Base-by-base conservation (phyloP, 305 asterid species). In the Ajuga reptans region DNA sequence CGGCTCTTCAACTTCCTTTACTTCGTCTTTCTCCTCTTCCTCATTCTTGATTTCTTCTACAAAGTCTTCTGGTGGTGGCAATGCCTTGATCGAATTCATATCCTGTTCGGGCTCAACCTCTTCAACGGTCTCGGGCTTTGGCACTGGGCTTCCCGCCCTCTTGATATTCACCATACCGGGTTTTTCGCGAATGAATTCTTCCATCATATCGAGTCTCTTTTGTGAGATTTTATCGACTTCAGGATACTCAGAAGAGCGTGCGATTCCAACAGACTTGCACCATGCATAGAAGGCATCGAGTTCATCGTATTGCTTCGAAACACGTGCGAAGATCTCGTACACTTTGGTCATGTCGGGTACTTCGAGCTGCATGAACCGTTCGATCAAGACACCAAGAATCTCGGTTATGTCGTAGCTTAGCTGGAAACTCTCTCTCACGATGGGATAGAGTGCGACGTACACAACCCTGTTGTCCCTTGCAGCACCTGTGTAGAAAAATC, bases 251-350 rank as follows among this genome's bases (percentile, higher is more conserved):
- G 97, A 82, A 3, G 87, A 33, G 0, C 96, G 90, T 0, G 85
- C 87, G 3, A 94, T 69, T 27, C 96, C 97, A 0, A 72, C 82
- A 2, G 79, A 39, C 77, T 83, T 91, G 66, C 85, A 75, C 99
- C 99, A 94, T 0, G 64, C 49, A 56, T 91, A 86, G 82, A 94
- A 89, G 18, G 64, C 41, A 47, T 94, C 93, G 4, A 94, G 88
- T 70, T 94, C 97, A 36, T 89, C 97, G 45, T 75, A 89, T 76
- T 91, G 97, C 84, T 89, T 91, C 0, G 94, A 78, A 14, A 91
- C 84, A 0, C 91, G 91, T 11, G 77, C 78, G 80, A 94, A 89
- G 63, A 85, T 75, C 46, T 89, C 95, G 14, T 80, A 82, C 34
- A 87, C 93, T 52, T 81, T 86, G 0, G 77, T 74, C 76, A 91